phyloP scores from a whole-genome alignment of 129 eudicot genomes.

The Flaveria linearis region DNA sequence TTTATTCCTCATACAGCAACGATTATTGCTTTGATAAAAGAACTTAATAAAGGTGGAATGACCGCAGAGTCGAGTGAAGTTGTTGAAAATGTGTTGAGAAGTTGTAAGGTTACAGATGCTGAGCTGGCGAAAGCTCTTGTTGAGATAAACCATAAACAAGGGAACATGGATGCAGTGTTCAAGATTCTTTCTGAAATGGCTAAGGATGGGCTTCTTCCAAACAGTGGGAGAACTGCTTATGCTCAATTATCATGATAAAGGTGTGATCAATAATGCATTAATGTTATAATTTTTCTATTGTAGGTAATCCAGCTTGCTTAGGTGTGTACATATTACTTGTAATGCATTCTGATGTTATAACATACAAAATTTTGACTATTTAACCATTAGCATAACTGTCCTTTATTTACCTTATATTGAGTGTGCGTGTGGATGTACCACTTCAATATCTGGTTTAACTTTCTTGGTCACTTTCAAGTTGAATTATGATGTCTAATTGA shows the following conservation, averaged over 20 bases:
- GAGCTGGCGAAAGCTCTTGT: slow-evolving; percentile 87
- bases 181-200: slow-evolving; percentile 85
- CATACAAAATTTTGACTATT: neutral
- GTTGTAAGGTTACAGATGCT: slow-evolving; percentile 70
- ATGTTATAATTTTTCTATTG: neutral
- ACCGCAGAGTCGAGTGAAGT: slow-evolving; percentile 56
- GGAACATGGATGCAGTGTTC: slow-evolving; percentile 81
- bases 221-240: slow-evolving; percentile 60
- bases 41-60: slow-evolving; percentile 66
- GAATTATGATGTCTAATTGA: neutral
- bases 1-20: slow-evolving; percentile 79
- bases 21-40: slow-evolving; percentile 66
- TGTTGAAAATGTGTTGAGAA: slow-evolving; percentile 60
- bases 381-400: neutral
- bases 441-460: neutral
- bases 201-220: slow-evolving; percentile 88
- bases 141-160: slow-evolving; percentile 79
- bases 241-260: slow-evolving; percentile 35
- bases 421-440: neutral
- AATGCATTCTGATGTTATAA: slow-evolving; percentile 9
- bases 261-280: slow-evolving; percentile 11
- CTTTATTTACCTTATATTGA: neutral
- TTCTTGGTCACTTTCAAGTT: neutral
- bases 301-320: slow-evolving; percentile 1
- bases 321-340: slow-evolving; percentile 31